Percentiles rank a stretch among this genome's conserved stretches.
Conservation (phyloP, 208 protist genomes). For the Wallacemonas sp. region DNA sequence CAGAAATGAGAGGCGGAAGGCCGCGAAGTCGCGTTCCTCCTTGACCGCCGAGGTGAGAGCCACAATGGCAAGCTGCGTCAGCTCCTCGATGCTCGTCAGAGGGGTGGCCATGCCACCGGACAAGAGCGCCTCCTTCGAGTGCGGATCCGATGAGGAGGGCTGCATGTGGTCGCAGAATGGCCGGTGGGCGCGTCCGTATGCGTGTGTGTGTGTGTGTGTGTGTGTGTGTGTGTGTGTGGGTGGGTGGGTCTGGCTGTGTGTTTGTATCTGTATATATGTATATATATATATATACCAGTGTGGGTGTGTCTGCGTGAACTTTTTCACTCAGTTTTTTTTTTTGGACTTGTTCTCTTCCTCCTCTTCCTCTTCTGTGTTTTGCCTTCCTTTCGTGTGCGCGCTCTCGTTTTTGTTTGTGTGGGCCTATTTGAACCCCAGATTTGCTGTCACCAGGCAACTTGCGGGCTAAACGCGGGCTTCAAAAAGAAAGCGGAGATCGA, state of each 20-base stretch:
- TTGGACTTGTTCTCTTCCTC: no score
- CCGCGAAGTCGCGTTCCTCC: slow-evolving; percentile 49
- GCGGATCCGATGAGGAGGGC: background rate
- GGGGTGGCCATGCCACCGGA: slow-evolving; percentile 7
- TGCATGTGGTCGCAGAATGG: background rate
- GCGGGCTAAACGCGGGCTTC: no score
- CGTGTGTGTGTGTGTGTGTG: slow-evolving; percentile 18
- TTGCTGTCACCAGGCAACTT: no score
- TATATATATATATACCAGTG: no score
- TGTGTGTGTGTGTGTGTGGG: slow-evolving; percentile 1
- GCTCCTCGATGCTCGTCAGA: slow-evolving; percentile 32
- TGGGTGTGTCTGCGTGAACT: no score
- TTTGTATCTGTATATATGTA: slow-evolving; percentile 19
- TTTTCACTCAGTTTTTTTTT: no score
- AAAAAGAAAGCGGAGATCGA: no score
- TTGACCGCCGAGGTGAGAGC: slow-evolving; percentile 67
- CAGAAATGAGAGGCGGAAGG: slow-evolving; percentile 69
- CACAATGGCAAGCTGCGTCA: slow-evolving; percentile 34
- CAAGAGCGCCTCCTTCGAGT: slow-evolving; percentile 15
- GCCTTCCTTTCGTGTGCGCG: no score
- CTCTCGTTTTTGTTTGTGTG: no score
- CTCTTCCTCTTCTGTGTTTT: no score
- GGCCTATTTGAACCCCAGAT: no score
- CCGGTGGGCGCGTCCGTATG: slow-evolving; percentile 1
- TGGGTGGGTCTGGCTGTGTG: slow-evolving; percentile 18